Evolutionary conservation across 2,329 filamentous ascomycete species (phyloP).

Genomic region (Rasamsonia emersonii): DNA sequence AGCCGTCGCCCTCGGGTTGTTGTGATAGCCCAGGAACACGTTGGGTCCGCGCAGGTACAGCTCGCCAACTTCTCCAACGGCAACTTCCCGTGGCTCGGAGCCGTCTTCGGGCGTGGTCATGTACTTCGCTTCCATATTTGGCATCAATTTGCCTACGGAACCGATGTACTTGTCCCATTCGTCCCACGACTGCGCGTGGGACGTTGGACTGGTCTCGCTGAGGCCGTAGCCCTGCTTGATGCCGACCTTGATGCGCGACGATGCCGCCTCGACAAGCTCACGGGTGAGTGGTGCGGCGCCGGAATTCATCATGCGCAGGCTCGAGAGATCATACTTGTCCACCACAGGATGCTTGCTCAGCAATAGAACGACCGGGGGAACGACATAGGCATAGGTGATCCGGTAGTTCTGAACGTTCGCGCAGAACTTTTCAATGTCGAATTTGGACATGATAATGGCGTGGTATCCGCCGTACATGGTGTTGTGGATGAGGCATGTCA

Average conservation of each 20-base stretch:
- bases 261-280: constrained; percentile 70
- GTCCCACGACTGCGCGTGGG: constrained; percentile 63
- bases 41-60: constrained; percentile 58
- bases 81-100: constrained; percentile 45
- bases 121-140: constrained; percentile 74
- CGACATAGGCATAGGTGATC: constrained; percentile 72
- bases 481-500: constrained; percentile 65
- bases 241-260: constrained; percentile 63
- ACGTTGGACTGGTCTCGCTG: constrained; percentile 74
- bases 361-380: constrained; percentile 73
- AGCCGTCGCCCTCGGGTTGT: constrained; percentile 50
- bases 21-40: constrained; percentile 54
- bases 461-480: constrained; percentile 57
- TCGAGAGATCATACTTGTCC: constrained; percentile 70
- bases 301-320: constrained; percentile 74
- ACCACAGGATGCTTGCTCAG: constrained; percentile 73
- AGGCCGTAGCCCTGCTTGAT: constrained; percentile 93
- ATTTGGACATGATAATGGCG: constrained; percentile 65
- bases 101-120: constrained; percentile 52
- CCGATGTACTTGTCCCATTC: constrained; percentile 72
- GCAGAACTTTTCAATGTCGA: constrained; percentile 75
- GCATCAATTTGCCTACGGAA: constrained; percentile 66
- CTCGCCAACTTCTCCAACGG: constrained; percentile 58
- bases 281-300: constrained; percentile 77
- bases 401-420: constrained; percentile 63